Evolutionary conservation across 2,329 filamentous ascomycete genomes (phyloP).

Genomic region (Malbranchea cinnamomea): DNA sequence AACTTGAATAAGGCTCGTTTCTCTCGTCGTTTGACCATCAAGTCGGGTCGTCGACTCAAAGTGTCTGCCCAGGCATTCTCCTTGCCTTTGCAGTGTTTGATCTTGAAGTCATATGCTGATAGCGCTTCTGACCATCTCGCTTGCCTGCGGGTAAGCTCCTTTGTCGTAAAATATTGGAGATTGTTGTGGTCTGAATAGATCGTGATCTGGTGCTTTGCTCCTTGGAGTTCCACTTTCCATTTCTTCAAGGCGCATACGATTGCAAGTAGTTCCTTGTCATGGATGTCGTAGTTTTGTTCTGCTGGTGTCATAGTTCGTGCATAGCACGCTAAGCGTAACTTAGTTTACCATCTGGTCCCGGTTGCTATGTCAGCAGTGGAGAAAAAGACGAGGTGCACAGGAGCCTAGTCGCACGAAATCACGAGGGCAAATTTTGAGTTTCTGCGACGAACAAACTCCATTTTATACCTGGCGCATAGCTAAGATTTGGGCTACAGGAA

Average conservation of each 20-base stretch:
- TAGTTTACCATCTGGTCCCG: no score
- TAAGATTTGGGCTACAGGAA: no score
- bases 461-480: no score
- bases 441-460: no score
- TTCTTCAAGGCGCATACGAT: constrained; percentile 1
- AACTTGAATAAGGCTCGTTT: not conserved
- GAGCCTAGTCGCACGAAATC: no score
- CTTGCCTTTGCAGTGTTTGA: constrained; percentile 4
- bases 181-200: constrained; percentile 16
- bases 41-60: not conserved
- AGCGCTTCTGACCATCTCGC: constrained; percentile 4
- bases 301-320: constrained; percentile 3
- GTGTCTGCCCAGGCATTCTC: constrained; percentile 1
- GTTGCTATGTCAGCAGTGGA: no score
- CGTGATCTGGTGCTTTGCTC: constrained; percentile 6
- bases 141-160: constrained; percentile 3
- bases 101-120: constrained; percentile 2
- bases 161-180: constrained; percentile 15
- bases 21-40: not conserved
- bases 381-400: no score
- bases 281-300: constrained; percentile 4
- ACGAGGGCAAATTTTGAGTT: no score
- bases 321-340: constrained; percentile 4
- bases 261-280: constrained; percentile 3
- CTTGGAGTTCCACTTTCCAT: constrained; percentile 2